Conservation (phyloP, 1,284 basidiomycete genomes). For the Neonothopanus nambi region DNA sequence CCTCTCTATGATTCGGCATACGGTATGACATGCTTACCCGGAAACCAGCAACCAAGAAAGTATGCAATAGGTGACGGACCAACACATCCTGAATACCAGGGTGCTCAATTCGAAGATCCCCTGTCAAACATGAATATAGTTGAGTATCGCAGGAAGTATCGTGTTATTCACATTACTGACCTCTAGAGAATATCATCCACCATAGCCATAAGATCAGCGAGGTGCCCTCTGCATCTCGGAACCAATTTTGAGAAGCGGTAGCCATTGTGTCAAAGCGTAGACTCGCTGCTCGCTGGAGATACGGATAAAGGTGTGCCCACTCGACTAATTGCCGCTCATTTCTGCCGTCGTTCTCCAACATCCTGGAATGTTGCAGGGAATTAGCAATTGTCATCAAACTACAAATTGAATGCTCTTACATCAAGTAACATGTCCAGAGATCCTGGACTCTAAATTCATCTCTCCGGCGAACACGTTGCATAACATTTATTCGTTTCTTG, state of each 20-base stretch:
- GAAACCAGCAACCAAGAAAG: constrained; percentile 32
- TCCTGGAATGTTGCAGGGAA: constrained; percentile 25
- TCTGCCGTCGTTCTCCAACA: constrained; percentile 69
- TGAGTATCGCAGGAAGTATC: neutral
- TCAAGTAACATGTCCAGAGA: constrained; percentile 65
- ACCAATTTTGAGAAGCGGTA: constrained; percentile 22
- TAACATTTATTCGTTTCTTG: constrained; percentile 34
- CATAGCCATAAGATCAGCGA: constrained; percentile 56
- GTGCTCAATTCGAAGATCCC: constrained; percentile 18
- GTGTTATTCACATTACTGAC: constrained; percentile 29
- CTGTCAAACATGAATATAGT: constrained; percentile 15
- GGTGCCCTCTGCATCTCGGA: constrained; percentile 33
- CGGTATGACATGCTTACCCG: constrained; percentile 29
- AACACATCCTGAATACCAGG: constrained; percentile 15
- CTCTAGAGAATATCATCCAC: constrained; percentile 52
- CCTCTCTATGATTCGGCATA: constrained; percentile 4
- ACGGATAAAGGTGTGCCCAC: constrained; percentile 36
- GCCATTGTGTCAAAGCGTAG: constrained; percentile 15
- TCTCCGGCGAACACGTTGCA: constrained; percentile 37
- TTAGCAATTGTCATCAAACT: neutral
- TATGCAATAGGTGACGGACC: constrained; percentile 26
- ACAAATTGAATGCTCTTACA: constrained; percentile 32
- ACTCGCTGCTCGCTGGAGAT: constrained; percentile 23
- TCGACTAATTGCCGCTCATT: constrained; percentile 54
- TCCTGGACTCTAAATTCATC: constrained; percentile 32